phyloP scores from a whole-genome alignment of 345 rosid genomes.

The Aquilaria sinensis region DNA sequence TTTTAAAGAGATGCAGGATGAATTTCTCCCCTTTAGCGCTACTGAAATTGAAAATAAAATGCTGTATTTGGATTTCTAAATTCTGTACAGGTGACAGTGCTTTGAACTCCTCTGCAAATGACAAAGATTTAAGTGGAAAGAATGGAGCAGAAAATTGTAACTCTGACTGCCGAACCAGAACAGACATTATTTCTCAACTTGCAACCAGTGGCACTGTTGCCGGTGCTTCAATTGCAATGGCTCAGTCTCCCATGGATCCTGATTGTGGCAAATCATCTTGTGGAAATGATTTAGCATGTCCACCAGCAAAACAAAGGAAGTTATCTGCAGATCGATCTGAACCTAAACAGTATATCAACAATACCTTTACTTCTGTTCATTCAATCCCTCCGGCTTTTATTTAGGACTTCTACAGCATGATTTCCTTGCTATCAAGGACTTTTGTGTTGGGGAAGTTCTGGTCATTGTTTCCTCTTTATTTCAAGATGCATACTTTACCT shows the following conservation, averaged over 20 bases:
- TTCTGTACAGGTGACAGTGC: conserved; percentile 32
- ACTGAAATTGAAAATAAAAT: too few species aligned
- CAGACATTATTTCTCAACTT: conserved; percentile 38
- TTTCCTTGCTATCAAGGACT: background rate
- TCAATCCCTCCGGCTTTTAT: conserved; percentile 3
- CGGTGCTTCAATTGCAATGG: conserved; percentile 47
- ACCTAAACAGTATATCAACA: conserved; percentile 49
- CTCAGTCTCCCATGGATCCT: conserved; percentile 50
- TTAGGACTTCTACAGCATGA: conserved; percentile 14
- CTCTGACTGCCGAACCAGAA: conserved; percentile 37
- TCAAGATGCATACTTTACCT: too few species aligned
- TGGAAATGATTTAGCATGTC: conserved; percentile 44
- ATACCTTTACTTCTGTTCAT: background rate
- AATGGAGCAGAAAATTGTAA: conserved; percentile 35
- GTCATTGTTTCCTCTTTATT: too few species aligned
- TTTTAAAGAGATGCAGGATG: too few species aligned
- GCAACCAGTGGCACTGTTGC: conserved; percentile 42
- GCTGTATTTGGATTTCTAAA: conserved; percentile 4
- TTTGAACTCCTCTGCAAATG: conserved; percentile 29
- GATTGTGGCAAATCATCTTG: conserved; percentile 40
- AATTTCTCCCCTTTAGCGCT: too few species aligned
- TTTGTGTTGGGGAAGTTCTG: background rate
- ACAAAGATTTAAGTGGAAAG: conserved; percentile 38
- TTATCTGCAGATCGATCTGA: conserved; percentile 68
- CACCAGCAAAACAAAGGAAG: conserved; percentile 62